Percentiles rank a stretch among this genome's conserved stretches.
phyloP scores from a whole-genome alignment of 305 asterid genomes.

The Solanum hybrid region DNA sequence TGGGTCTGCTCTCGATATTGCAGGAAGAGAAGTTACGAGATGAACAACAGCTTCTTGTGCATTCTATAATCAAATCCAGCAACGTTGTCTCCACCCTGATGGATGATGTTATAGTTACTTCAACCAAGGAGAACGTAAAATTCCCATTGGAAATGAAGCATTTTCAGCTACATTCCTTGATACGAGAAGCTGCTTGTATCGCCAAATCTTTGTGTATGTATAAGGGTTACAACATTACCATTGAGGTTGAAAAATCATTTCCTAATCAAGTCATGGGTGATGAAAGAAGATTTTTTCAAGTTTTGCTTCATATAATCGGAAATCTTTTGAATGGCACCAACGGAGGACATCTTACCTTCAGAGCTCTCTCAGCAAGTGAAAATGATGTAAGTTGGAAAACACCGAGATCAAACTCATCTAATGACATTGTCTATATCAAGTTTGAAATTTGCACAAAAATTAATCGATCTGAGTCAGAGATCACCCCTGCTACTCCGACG shows the following conservation, averaged over 20 bases:
- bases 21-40: constrained; percentile 53
- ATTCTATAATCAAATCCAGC: constrained; percentile 67
- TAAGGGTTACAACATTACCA: constrained; percentile 44
- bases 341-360: constrained; percentile 51
- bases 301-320: constrained; percentile 82
- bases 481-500: constrained; percentile 26
- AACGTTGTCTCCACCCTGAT: constrained; percentile 68
- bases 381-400: constrained; percentile 56
- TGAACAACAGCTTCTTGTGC: constrained; percentile 61
- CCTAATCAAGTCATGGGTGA: constrained; percentile 86
- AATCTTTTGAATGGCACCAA: constrained; percentile 47
- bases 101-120: constrained; percentile 69
- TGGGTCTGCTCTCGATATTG: constrained; percentile 69
- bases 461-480: constrained; percentile 24
- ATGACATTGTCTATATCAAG: constrained; percentile 41
- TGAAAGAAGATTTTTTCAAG: constrained; percentile 85
- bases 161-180: constrained; percentile 57
- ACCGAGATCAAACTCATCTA: constrained; percentile 48
- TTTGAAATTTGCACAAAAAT: constrained; percentile 51
- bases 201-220: constrained; percentile 71
- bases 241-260: constrained; percentile 59
- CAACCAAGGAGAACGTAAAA: constrained; percentile 49
- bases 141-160: constrained; percentile 59
- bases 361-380: constrained; percentile 38
- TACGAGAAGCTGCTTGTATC: constrained; percentile 76